Evolutionary conservation across 208 protist species (phyloP).

Genomic region (Trypanosoma lewisi): DNA sequence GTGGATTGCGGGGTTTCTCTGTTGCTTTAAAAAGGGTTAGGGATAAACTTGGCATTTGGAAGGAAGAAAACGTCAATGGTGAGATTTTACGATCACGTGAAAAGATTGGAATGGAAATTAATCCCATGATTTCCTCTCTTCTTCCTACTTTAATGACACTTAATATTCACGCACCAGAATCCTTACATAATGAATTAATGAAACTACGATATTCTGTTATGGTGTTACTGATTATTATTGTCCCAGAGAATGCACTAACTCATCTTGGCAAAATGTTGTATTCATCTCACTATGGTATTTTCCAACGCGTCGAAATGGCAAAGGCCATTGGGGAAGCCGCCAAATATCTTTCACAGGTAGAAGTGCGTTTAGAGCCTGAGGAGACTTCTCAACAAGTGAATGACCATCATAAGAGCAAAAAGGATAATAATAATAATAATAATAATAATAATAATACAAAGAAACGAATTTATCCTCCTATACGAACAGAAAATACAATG

Average conservation of each 20-base stretch:
- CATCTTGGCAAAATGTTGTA: slow-evolving; percentile 60
- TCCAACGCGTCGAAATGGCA: slow-evolving; percentile 59
- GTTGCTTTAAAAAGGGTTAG: slow-evolving; percentile 23
- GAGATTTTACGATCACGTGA: slow-evolving; percentile 13
- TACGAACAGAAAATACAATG: slow-evolving; percentile 26
- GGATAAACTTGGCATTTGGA: slow-evolving; percentile 24
- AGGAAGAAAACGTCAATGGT: slow-evolving; percentile 13
- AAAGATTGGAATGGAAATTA: slow-evolving; percentile 33
- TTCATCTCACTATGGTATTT: slow-evolving; percentile 57
- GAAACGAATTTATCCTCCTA: slow-evolving; percentile 71
- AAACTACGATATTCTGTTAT: slow-evolving; percentile 40
- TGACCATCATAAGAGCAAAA: not conserved
- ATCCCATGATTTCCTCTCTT: slow-evolving; percentile 47
- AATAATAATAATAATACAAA: not conserved
- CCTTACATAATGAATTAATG: slow-evolving; percentile 37
- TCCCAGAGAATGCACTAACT: slow-evolving; percentile 40
- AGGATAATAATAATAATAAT: not conserved
- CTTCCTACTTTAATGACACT: slow-evolving; percentile 51
- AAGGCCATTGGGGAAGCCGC: slow-evolving; percentile 67
- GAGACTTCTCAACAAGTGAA: not conserved
- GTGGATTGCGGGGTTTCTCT: slow-evolving; percentile 48
- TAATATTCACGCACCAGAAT: slow-evolving; percentile 61
- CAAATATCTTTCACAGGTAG: slow-evolving; percentile 37
- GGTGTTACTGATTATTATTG: slow-evolving; percentile 51
- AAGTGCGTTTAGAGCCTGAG: slow-evolving; percentile 8